Evolutionary conservation across 2,329 filamentous ascomycete species (phyloP), one percentile per base, ranked within the genome.

Genomic region (Paecilomyces sp.): DNA sequence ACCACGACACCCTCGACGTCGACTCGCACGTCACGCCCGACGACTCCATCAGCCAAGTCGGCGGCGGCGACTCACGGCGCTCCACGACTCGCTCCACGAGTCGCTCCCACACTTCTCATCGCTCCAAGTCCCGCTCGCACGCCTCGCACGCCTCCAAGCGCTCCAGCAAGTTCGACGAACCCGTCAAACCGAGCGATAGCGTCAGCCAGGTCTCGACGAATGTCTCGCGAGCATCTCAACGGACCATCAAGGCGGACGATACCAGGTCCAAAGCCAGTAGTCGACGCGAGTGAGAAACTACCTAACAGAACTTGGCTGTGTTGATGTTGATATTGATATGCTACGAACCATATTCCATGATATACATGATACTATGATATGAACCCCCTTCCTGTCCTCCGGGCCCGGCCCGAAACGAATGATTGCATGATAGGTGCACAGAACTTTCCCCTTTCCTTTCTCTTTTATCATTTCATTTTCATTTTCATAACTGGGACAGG

Each of bases 21-120:
- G 70, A 77, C 56, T 75, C 75, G 13, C 86, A 92, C 18, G 79
- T 99, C 65, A 89, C 88, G 0, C 87, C 91, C 8, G 83, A 89
- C 58, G 92, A 97, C 74, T 95, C 91, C 0, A 85, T 92, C 61
- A 86, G 87, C 64, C 89, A 91, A 55, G 81, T 92, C 25, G 25
- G 25, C 28, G 73, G 69, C n/a, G 73, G 69, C n/a, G 63, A 65
- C 33, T 60, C 53, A 18, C 24, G 24, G n/a, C 24, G 24, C 71
- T 69, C n/a, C 61, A 64, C 18, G 63, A 72, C 36, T n/a, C 36
- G 36, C 71, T 69, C n/a, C 61, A 64, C 18, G 63, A 72, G 15
- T n/a, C 36, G 36, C 36, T 47, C 36, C 4, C 36, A 47, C 36
- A 15, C 36, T 58, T 69, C 62, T 15, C 65, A 67, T 52, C 65